Evolutionary conservation across 345 rosid species (phyloP), one percentile per base, ranked within the genome.

Genomic region (Linum usitatissimum): DNA sequence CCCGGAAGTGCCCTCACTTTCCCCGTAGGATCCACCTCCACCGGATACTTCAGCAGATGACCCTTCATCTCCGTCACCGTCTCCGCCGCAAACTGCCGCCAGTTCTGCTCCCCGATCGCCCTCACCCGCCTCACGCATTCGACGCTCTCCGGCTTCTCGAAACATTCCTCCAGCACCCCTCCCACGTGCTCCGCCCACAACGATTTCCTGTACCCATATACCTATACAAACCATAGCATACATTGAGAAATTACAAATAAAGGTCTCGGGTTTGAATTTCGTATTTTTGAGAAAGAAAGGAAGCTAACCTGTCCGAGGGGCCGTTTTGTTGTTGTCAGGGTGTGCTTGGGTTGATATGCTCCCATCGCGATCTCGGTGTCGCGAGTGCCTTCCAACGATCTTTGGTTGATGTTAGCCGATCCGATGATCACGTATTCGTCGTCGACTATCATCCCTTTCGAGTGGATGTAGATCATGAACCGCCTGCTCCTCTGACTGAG

Each of bases 311-410:
- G 59, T 8, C 59, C 59, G 30, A 1, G 59, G 6, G 59, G 59
- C 12, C 59, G 59, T 12, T 19, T 55, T 19, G 10, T 18, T 1
- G 9, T 19, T 1, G 59, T 28, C 30, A 55, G 8, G 23, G 59
- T 55, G 59, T 55, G 30, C 6, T 13, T 28, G 1, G 59, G 59
- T 19, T 55, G 59, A 28, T 55, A 55, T 3, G 59, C 59, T 8
- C 59, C 59, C 59, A 55, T 55, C 7, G 59, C 59, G 30, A 55
- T 55, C 30, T 55, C 59, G 59, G 59, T 55, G 59, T 55, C 59
- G 14, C 59, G 23, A 3, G 59, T 55, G 20, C 59, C 59, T 28
- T 55, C 59, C 30, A 55, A 8, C 6, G 59, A 55, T 19, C 59
- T 8, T 9, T 55, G 59, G 28, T 55, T 55, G 59, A 55, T 55